Percentiles rank a stretch among this genome's conserved stretches.
Conservation (phyloP, 192 early-diverging fungal species). For the Geranomyces michiganensis region DNA sequence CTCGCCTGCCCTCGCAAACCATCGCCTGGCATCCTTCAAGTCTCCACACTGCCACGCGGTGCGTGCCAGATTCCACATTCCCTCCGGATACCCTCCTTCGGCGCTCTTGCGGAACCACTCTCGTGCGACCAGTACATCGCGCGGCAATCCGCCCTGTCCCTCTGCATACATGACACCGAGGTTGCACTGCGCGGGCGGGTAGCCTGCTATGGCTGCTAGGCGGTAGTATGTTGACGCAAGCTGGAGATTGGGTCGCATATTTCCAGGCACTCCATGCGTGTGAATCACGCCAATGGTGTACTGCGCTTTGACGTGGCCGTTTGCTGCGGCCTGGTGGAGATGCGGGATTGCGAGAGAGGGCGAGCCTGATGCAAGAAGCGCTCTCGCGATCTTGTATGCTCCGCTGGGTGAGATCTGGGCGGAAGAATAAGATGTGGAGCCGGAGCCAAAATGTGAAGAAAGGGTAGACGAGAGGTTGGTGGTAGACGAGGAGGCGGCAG, state of each 20-base stretch:
- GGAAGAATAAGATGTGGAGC: not conserved
- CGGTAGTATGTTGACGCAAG: slow-evolving; percentile 15
- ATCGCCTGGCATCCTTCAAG: slow-evolving; percentile 8
- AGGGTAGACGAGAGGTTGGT: not conserved
- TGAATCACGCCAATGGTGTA: slow-evolving; percentile 18
- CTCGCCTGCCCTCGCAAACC: slow-evolving; percentile 19
- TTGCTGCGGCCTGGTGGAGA: slow-evolving; percentile 5
- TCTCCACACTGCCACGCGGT: slow-evolving; percentile 10
- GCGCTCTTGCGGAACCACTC: slow-evolving; percentile 14
- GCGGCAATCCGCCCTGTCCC: slow-evolving; percentile 1
- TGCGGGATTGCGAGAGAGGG: slow-evolving; percentile 17
- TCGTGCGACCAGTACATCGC: not conserved
- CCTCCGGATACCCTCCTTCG: slow-evolving; percentile 12
- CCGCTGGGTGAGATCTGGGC: not conserved
- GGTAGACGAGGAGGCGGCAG: not conserved
- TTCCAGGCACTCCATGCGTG: not conserved
- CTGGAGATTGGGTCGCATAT: not conserved
- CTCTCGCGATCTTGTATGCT: slow-evolving; percentile 8
- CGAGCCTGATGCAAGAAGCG: not conserved
- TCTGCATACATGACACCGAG: slow-evolving; percentile 23
- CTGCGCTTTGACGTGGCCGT: slow-evolving; percentile 6
- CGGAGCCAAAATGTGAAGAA: not conserved
- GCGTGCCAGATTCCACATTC: slow-evolving; percentile 20
- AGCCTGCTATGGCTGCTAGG: slow-evolving; percentile 12
- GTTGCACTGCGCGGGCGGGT: slow-evolving; percentile 26